A percentile compares a stretch with the other conserved stretches of the same genome.
These are phyloP conservation scores for Zalaria sp. DNA, from an alignment of 2,329 filamentous ascomycete genomes.

Conservation along the genomic window DNA sequence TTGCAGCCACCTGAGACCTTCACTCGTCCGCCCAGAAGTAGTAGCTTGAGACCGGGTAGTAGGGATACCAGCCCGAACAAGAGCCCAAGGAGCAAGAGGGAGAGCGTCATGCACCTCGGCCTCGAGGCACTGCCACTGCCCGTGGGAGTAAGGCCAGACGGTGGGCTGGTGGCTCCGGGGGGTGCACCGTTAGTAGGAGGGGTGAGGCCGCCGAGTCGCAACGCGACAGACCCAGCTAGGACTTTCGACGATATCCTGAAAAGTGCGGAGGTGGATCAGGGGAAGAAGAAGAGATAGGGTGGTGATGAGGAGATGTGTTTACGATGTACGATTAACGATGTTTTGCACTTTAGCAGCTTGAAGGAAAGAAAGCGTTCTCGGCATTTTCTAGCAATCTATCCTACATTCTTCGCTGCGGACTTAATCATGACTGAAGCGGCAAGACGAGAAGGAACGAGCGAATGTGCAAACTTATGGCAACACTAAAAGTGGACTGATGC, in stretches of 20 bases:
- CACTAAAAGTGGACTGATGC: too few species aligned
- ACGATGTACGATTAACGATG: neutral
- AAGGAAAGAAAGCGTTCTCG: neutral
- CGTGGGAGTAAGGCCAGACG: conserved; percentile 25
- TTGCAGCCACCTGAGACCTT: conserved; percentile 5
- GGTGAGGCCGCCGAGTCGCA: conserved; percentile 14
- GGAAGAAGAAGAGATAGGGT: conserved; percentile 14
- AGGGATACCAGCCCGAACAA: conserved; percentile 8
- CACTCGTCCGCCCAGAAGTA: neutral
- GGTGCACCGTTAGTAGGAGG: neutral
- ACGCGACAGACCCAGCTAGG: conserved; percentile 21
- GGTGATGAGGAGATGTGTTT: neutral
- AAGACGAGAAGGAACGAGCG: too few species aligned
- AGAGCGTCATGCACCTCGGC: conserved; percentile 30
- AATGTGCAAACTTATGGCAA: too few species aligned
- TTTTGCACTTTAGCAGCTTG: neutral
- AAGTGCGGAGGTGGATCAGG: conserved; percentile 7
- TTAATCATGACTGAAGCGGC: too few species aligned
- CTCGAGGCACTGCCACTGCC: conserved; percentile 33
- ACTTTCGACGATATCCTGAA: conserved; percentile 36
- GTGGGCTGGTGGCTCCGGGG: conserved; percentile 17
- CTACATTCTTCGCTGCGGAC: too few species aligned
- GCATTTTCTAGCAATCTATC: neutral
- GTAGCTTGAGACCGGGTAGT: neutral
- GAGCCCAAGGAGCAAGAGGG: conserved; percentile 16